Conservation (phyloP, 1,284 basidiomycete species). For the Marasmius fiardii region DNA sequence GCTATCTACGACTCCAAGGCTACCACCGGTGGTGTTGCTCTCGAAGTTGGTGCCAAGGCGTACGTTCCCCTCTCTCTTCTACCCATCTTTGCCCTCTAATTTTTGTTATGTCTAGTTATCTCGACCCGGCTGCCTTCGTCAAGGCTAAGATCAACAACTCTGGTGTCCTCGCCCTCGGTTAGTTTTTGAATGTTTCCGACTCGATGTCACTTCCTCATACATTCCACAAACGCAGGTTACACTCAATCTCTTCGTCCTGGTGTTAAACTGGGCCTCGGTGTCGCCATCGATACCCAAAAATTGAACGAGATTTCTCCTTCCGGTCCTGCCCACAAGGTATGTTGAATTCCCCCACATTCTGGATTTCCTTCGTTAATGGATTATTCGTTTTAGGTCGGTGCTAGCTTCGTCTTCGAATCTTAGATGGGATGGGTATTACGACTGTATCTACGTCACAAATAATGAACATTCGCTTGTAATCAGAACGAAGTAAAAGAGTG, state of each 20-base stretch:
- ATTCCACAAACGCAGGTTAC: slow-evolving; percentile 52
- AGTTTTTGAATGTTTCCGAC: slow-evolving; percentile 14
- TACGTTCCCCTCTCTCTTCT: slow-evolving; percentile 36
- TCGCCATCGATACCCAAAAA: slow-evolving; percentile 88
- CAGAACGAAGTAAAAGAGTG: too few relatives aligned
- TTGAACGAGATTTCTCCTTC: slow-evolving; percentile 66
- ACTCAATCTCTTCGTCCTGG: slow-evolving; percentile 93
- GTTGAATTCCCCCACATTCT: too few relatives aligned
- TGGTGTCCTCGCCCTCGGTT: slow-evolving; percentile 84
- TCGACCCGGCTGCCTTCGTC: slow-evolving; percentile 88
- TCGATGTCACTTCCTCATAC: slow-evolving; percentile 3
- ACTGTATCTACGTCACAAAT: slow-evolving; percentile 4
- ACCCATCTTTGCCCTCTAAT: neutral
- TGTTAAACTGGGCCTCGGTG: slow-evolving; percentile 92
- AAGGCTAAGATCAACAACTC: slow-evolving; percentile 99
- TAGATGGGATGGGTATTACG: slow-evolving; percentile 32
- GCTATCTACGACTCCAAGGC: slow-evolving; percentile 96
- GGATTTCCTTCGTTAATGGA: neutral
- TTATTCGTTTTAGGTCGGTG: slow-evolving; percentile 49
- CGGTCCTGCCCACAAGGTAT: slow-evolving; percentile 72
- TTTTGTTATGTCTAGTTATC: slow-evolving; percentile 47
- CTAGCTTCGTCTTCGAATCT: slow-evolving; percentile 71
- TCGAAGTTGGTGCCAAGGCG: slow-evolving; percentile 98
- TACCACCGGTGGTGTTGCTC: slow-evolving; percentile 81
- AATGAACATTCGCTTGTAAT: neutral